These are phyloP conservation scores for Parastagonospora nodorum DNA, from an alignment of 2,329 filamentous ascomycete genomes.

Conservation along the genomic window DNA sequence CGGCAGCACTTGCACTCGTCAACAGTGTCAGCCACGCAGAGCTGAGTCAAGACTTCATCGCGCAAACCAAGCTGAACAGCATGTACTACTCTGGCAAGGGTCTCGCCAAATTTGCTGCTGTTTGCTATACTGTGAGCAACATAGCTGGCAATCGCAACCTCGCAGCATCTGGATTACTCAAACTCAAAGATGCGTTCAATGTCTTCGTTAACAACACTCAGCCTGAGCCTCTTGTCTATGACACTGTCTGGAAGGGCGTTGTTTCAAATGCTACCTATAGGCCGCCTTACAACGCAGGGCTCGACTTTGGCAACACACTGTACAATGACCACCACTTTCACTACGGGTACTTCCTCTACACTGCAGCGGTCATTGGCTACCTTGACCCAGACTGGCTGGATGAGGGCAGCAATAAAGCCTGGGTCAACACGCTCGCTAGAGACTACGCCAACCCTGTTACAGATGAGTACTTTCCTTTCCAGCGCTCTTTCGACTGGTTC, in stretches of 20 bases:
- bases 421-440: slow-evolving; percentile 80
- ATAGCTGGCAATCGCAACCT: slow-evolving; percentile 64
- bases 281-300: slow-evolving; percentile 24
- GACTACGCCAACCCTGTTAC: slow-evolving; percentile 78
- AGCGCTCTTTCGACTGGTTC: slow-evolving; percentile 80
- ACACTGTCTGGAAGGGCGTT: slow-evolving; percentile 75
- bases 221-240: slow-evolving; percentile 61
- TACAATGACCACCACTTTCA: slow-evolving; percentile 76
- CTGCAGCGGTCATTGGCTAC: slow-evolving; percentile 82
- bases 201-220: slow-evolving; percentile 55
- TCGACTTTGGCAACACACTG: slow-evolving; percentile 88
- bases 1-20: slow-evolving; percentile 63
- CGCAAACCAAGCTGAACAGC: slow-evolving; percentile 78
- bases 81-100: slow-evolving; percentile 87
- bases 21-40: slow-evolving; percentile 69
- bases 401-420: slow-evolving; percentile 69
- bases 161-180: slow-evolving; percentile 57
- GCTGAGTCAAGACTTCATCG: slow-evolving; percentile 73
- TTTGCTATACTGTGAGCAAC: slow-evolving; percentile 56
- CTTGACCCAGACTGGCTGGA: slow-evolving; percentile 77
- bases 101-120: slow-evolving; percentile 52
- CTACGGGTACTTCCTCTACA: slow-evolving; percentile 85
- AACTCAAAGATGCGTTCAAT: slow-evolving; percentile 56
- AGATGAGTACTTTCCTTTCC: slow-evolving; percentile 79
- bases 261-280: slow-evolving; percentile 75